A percentile compares a stretch with the other conserved stretches of the same genome.
phyloP scores from a whole-genome alignment of 1,284 basidiomycete species.

The Stereum hirsutum region DNA sequence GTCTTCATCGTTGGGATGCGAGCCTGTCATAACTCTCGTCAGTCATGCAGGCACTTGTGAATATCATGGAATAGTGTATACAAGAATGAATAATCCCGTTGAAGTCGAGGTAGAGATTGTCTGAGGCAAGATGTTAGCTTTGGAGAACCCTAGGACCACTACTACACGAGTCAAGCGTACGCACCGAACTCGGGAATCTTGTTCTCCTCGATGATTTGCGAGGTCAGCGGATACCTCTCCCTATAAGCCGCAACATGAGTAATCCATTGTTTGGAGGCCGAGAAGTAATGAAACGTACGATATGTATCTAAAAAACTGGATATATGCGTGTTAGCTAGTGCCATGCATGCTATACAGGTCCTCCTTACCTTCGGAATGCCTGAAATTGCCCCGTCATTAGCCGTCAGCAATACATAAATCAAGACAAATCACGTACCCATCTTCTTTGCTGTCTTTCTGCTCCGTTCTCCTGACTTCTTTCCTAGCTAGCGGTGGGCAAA shows the following conservation, averaged over 20 bases:
- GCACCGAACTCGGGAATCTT: conserved; percentile 91
- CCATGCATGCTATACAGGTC: background rate
- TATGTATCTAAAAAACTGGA: conserved; percentile 77
- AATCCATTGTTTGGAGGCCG: too few relatives aligned
- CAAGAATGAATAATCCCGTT: conserved; percentile 99
- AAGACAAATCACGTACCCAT: background rate
- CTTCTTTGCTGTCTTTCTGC: background rate
- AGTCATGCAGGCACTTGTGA: background rate
- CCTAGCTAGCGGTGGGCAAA: too few relatives aligned
- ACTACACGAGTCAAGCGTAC: conserved; percentile 10
- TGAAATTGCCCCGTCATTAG: background rate
- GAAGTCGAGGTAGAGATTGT: conserved; percentile 92
- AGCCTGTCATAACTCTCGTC: conserved; percentile 37
- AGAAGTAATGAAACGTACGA: conserved; percentile 50
- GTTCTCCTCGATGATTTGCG: conserved; percentile 94
- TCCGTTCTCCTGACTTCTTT: background rate
- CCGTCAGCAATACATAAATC: background rate
- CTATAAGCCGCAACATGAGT: conserved; percentile 26
- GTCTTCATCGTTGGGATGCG: conserved; percentile 91
- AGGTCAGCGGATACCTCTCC: conserved; percentile 97
- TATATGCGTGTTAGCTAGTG: background rate
- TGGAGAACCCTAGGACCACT: conserved; percentile 8
- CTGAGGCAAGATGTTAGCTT: conserved; percentile 31
- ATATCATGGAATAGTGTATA: conserved; percentile 24
- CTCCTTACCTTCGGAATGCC: conserved; percentile 18